Conservation (phyloP, 1,139 yeast species). For the Candida glucosophila region DNA sequence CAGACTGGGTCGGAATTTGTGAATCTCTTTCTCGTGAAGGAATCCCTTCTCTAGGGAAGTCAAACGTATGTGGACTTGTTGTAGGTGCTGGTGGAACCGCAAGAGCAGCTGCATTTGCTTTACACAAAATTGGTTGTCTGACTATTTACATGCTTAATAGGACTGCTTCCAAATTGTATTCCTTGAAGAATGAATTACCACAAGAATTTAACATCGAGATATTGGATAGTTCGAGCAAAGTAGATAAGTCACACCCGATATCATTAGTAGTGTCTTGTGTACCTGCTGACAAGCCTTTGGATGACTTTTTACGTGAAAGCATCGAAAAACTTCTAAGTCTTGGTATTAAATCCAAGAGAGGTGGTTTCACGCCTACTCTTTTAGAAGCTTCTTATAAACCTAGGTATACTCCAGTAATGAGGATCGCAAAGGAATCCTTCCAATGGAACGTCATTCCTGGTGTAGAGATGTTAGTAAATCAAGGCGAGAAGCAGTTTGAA, state of each 20-base stretch:
- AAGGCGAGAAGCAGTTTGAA: constrained; percentile 81
- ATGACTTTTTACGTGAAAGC: constrained; percentile 36
- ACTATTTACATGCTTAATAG: constrained; percentile 78
- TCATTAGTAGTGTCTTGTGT: constrained; percentile 74
- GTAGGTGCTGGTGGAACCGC: constrained; percentile 98
- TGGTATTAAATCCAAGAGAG: constrained; percentile 17
- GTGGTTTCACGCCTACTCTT: constrained; percentile 43
- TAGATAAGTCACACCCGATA: constrained; percentile 34
- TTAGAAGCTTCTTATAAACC: constrained; percentile 96
- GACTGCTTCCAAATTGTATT: constrained; percentile 56
- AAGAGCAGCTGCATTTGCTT: constrained; percentile 88
- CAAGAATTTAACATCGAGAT: constrained; percentile 49
- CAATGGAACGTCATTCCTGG: constrained; percentile 78
- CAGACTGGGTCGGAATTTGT: constrained; percentile 90
- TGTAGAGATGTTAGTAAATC: constrained; percentile 83
- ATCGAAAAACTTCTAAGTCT: constrained; percentile 40
- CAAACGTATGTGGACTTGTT: constrained; percentile 45
- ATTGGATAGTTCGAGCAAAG: constrained; percentile 41
- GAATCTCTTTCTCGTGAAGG: constrained; percentile 59
- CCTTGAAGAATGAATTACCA: constrained; percentile 56
- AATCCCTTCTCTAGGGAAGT: constrained; percentile 35
- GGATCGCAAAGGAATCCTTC: constrained; percentile 50
- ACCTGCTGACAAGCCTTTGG: constrained; percentile 80
- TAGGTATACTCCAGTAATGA: constrained; percentile 74
- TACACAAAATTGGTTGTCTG: constrained; percentile 68